Base-by-base conservation (phyloP, 345 rosid genomes). In the Trapa bicornis region DNA sequence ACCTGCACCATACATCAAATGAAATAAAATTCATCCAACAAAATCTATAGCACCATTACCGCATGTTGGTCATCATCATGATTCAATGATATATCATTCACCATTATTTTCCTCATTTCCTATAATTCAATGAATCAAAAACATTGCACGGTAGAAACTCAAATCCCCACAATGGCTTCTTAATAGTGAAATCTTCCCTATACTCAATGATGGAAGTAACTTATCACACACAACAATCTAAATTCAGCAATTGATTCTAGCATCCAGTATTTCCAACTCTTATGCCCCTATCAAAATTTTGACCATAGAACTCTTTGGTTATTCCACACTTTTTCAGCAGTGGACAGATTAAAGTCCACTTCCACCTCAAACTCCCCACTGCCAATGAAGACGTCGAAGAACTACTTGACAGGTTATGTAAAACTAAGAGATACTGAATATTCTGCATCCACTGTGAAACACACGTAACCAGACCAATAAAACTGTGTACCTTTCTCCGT, bases 401-500 rank as follows among this genome's bases (percentile, higher is more conserved):
- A 58, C 60, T n/a, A 54, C 60, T n/a, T 35, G 17, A 54, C 60
- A 29, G 29, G n/a, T 33, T 17, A 7, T 35, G 2, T 54, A 0
- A 54, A 17, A 54, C 57, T 52, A 52, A 52, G 2, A 52, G n/a
- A 57, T 57, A 57, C 1, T 6, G 32, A 57, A 4, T 37, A 5
- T 11, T 22, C 35, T n/a, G 13, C 5, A 42, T 35, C 50, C 33
- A 13, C 67, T 10, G 63, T 63, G 33, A n/a, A 72, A 33, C 13
- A 12, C 17, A 72, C 32, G 29, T 6, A 13, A 71, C 13, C 41
- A 36, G 3, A 8, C 67, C 29, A 22, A 48, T 13, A 17, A 62
- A 29, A 33, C 22, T 43, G 3, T 33, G 61, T 76, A 92, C 97
- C 98, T 92, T 92, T 72, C 75, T 75, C 78, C 80, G 85, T 13